phyloP scores from a whole-genome alignment of 1,139 yeast genomes.

The Pichia sp. region DNA sequence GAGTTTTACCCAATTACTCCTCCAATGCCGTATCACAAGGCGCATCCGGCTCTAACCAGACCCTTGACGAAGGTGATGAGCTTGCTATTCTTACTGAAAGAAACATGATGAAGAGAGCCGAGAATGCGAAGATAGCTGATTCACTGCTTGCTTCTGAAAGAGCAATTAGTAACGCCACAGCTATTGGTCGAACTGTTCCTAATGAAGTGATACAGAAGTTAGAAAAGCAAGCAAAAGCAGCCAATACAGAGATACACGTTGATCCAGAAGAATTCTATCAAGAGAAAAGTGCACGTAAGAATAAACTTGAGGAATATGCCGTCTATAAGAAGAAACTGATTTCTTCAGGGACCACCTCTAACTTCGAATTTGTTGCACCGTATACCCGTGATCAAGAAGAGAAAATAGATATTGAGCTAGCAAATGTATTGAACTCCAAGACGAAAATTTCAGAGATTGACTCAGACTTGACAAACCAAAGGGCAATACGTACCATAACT shows the following conservation, averaged over 20 bases:
- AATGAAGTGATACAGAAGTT: conserved; percentile 36
- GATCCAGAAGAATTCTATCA: conserved; percentile 44
- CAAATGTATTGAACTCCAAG: conserved; percentile 50
- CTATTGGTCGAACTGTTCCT: conserved; percentile 43
- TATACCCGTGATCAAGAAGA: conserved; percentile 71
- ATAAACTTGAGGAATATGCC: conserved; percentile 46
- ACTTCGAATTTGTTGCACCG: conserved; percentile 35
- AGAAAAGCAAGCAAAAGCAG: conserved; percentile 27
- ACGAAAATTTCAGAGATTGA: conserved; percentile 58
- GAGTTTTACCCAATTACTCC: conserved; percentile 52
- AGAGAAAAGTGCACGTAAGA: conserved; percentile 41
- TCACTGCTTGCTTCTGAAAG: conserved; percentile 54
- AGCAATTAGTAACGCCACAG: conserved; percentile 53
- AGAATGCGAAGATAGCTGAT: conserved; percentile 45
- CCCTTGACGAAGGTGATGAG: conserved; percentile 14
- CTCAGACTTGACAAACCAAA: conserved; percentile 44
- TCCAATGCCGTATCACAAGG: too few relatives aligned
- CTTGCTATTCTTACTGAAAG: conserved; percentile 17
- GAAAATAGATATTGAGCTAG: conserved; percentile 57
- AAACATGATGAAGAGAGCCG: conserved; percentile 37
- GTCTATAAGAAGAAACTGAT: conserved; percentile 36
- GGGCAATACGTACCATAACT: conserved; percentile 62
- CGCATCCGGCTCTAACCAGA: conserved; percentile 12
- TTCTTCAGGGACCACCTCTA: conserved; percentile 30
- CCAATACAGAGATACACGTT: conserved; percentile 32